Conservation (phyloP, 2,329 filamentous ascomycete species). For the Fusarium oxysporum region DNA sequence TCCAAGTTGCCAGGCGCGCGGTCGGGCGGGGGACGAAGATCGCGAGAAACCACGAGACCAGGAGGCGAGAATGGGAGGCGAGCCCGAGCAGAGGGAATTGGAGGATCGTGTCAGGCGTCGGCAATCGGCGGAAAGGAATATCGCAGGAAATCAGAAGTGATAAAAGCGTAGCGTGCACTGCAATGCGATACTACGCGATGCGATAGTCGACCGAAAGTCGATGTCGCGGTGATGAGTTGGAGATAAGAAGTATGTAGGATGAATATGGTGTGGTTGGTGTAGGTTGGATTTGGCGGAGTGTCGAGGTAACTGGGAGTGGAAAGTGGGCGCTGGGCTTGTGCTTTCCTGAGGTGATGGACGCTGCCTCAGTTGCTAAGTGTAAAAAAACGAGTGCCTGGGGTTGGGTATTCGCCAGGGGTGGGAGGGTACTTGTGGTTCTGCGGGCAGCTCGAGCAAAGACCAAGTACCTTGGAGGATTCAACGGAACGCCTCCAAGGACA, state of each 20-base stretch:
- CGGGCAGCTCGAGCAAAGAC: slow-evolving; percentile 4
- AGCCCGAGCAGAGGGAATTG: slow-evolving; percentile 36
- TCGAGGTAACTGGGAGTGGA: slow-evolving; percentile 44
- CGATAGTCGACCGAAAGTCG: slow-evolving; percentile 38
- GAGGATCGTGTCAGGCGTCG: slow-evolving; percentile 36
- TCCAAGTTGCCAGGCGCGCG: slow-evolving; percentile 43
- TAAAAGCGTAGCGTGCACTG: slow-evolving; percentile 11
- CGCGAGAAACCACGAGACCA: slow-evolving; percentile 41
- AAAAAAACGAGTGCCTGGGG: slow-evolving; percentile 38
- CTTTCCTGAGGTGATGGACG: slow-evolving; percentile 36
- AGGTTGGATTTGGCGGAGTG: slow-evolving; percentile 43
- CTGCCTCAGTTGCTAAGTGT: slow-evolving; percentile 29
- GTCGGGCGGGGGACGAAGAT: slow-evolving; percentile 39
- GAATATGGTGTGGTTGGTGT: slow-evolving; percentile 42
- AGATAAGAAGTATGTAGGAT: slow-evolving; percentile 32
- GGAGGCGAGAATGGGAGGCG: slow-evolving; percentile 39
- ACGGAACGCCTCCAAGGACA: slow-evolving; percentile 21
- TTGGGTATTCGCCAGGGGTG: slow-evolving; percentile 32
- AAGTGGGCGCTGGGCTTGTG: slow-evolving; percentile 41
- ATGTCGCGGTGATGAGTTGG: slow-evolving; percentile 41
- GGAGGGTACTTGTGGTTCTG: slow-evolving; percentile 33
- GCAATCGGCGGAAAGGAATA: slow-evolving; percentile 26
- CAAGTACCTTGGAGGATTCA: slow-evolving; percentile 23
- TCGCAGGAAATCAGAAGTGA: slow-evolving; percentile 21
- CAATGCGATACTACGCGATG: slow-evolving; percentile 32